Percentiles rank a stretch among this genome's conserved stretches.
phyloP scores from a whole-genome alignment of 2,329 filamentous ascomycete genomes.

The Lecanicillium sp. region DNA sequence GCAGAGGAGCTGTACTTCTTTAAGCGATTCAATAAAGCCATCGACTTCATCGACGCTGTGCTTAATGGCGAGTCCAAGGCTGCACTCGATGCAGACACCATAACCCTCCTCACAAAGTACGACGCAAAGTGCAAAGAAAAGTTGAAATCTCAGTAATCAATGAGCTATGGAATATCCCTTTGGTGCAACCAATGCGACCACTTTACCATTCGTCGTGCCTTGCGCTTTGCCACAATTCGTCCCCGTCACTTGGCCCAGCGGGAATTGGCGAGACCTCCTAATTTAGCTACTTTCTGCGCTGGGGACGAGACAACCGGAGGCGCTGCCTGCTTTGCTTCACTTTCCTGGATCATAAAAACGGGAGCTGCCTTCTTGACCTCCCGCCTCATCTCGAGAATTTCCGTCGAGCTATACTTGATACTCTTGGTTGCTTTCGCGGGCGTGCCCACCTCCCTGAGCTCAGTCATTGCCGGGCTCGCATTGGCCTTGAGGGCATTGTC shows the following conservation, averaged over 20 bases:
- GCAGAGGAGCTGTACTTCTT: slow-evolving; percentile 53
- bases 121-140: slow-evolving; percentile 31
- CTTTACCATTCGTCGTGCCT: slow-evolving; percentile 9
- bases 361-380: background rate
- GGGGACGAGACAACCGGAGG: too few relatives aligned
- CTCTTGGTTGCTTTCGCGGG: background rate
- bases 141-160: slow-evolving; percentile 4
- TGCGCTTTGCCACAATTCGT: too few relatives aligned
- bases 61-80: slow-evolving; percentile 21
- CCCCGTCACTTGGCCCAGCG: background rate
- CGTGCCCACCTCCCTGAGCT: background rate
- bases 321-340: too few relatives aligned
- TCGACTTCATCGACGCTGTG: slow-evolving; percentile 29
- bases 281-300: too few relatives aligned
- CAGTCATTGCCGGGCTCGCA: slow-evolving; percentile 2
- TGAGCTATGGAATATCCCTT: too few relatives aligned
- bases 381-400: slow-evolving; percentile 1
- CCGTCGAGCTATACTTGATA: slow-evolving; percentile 1
- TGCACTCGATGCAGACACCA: slow-evolving; percentile 36
- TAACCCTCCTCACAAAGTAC: slow-evolving; percentile 32
- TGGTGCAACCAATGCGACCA: too few relatives aligned
- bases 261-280: background rate
- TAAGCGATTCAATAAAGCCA: slow-evolving; percentile 36
- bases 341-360: background rate
- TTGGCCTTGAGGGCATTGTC: slow-evolving; percentile 2